Percentiles rank a stretch among this genome's conserved stretches.
Conservation (phyloP, 1,284 basidiomycete genomes). For the Trametes hirsuta region DNA sequence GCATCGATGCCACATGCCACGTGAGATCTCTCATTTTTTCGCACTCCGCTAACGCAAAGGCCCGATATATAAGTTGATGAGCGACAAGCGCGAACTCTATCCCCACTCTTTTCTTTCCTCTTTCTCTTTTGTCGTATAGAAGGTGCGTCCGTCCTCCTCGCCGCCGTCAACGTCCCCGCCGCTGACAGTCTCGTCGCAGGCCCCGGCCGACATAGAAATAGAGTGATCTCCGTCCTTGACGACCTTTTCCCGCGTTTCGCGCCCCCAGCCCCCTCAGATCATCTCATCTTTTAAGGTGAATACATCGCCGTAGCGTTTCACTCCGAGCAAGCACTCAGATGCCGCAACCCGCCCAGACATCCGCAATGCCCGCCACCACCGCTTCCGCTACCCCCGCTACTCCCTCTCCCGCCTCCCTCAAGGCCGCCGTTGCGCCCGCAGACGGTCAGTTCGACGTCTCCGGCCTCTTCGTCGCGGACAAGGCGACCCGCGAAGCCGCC, state of each 20-base stretch:
- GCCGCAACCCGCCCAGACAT: constrained; percentile 42
- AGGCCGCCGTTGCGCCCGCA: constrained; percentile 56
- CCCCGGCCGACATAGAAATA: constrained; percentile 39
- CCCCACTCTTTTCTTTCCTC: constrained; percentile 36
- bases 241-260: constrained; percentile 38
- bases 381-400: constrained; percentile 46
- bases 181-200: constrained; percentile 26
- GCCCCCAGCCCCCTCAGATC: constrained; percentile 33
- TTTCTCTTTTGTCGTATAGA: constrained; percentile 45
- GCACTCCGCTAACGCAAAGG: constrained; percentile 28
- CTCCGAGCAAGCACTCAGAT: constrained; percentile 20
- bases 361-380: constrained; percentile 75
- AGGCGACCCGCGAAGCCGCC: constrained; percentile 72
- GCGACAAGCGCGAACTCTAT: constrained; percentile 25
- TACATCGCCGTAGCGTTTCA: constrained; percentile 13
- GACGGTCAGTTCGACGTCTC: constrained; percentile 65
- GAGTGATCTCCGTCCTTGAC: constrained; percentile 43
- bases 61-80: constrained; percentile 33
- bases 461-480: constrained; percentile 74
- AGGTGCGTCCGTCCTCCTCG: constrained; percentile 43
- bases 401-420: constrained; percentile 65
- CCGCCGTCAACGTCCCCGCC: constrained; percentile 5
- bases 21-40: constrained; percentile 35
- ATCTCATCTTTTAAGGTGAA: constrained; percentile 35
- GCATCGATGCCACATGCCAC: constrained; percentile 25